Evolutionary conservation across 805 yeast species (phyloP), one percentile per base, ranked within the genome.

Genomic region (Isabelozyma heimii): DNA sequence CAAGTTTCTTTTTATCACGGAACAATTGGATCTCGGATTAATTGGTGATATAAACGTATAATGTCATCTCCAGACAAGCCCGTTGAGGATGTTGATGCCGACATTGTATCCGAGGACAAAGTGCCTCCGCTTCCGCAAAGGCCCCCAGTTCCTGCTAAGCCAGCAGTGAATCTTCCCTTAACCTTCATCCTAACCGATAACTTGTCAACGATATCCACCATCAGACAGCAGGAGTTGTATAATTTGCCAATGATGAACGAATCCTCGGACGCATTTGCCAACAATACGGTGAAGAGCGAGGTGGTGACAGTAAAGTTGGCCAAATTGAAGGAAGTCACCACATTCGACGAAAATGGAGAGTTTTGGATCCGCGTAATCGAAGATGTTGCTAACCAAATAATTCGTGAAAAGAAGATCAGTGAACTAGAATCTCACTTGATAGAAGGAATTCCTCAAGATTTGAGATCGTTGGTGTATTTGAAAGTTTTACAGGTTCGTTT

Each of bases 381-480:
- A 14, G 17, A 43, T 15, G 48, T 47, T 28, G 61, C 52, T 48
- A 45, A 49, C 39, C 58, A 47, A 40, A 49, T 42, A 20, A 40
- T 60, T 5, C 38, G 46, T 14, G 45, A 50, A 20, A 16, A 49
- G 16, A 14, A 12, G 15, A 41, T 46, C 17, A 15, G 49, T 1
- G 47, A 48, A 8, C 49, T 69, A 27, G 72, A 68, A 47, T 24
- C 42, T 5, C 55, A 61, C 8, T 43, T 73, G 15, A 30, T 57
- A 1, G 37, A 47, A 4, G 75, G 76, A 0, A 62, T 73, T 4
- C 75, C 77, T 0, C 52, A 37, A 2, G 52, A 56, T 2, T 53
- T 66, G 42, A 56, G 76, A 40, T 56, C 65, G 4, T 47, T 61
- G n/a, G 63, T 69, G 0, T 73, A 73, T 47, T 55, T 67, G 42